These are phyloP conservation scores for Mucor mucedo DNA, from an alignment of 371 early-diverging fungal genomes.

Conservation along the genomic window DNA sequence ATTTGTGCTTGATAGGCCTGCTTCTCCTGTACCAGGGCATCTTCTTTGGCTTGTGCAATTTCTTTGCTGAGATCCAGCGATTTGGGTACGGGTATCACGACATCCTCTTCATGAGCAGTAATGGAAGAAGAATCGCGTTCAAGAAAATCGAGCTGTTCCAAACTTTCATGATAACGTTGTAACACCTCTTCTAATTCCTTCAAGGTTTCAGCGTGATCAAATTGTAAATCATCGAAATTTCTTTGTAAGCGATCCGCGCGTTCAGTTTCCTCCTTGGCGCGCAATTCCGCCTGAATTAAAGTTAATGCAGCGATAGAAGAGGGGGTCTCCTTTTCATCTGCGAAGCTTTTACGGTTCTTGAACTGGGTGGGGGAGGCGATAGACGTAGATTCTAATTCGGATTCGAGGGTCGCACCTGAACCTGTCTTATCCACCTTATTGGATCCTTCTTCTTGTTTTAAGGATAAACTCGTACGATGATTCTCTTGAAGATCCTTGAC, in stretches of 20 bases:
- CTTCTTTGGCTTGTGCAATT: constrained; percentile 47
- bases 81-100: neutral
- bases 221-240: constrained; percentile 21
- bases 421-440: neutral
- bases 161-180: constrained; percentile 27
- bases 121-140: constrained; percentile 17
- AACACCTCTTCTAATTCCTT: constrained; percentile 34
- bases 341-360: constrained; percentile 35
- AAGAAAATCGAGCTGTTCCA: constrained; percentile 27
- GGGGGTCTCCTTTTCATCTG: constrained; percentile 40
- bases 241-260: constrained; percentile 18
- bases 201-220: constrained; percentile 25
- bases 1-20: constrained; percentile 22
- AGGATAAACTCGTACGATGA: neutral
- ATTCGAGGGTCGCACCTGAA: neutral
- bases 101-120: constrained; percentile 4
- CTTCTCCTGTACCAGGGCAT: constrained; percentile 21
- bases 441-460: no score
- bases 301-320: constrained; percentile 31
- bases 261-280: constrained; percentile 20
- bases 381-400: neutral
- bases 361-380: neutral
- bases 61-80: constrained; percentile 36
- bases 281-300: constrained; percentile 19
- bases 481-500: constrained; percentile 4